Conservation (phyloP, 208 protist species). For the Crithidia fasciculata region DNA sequence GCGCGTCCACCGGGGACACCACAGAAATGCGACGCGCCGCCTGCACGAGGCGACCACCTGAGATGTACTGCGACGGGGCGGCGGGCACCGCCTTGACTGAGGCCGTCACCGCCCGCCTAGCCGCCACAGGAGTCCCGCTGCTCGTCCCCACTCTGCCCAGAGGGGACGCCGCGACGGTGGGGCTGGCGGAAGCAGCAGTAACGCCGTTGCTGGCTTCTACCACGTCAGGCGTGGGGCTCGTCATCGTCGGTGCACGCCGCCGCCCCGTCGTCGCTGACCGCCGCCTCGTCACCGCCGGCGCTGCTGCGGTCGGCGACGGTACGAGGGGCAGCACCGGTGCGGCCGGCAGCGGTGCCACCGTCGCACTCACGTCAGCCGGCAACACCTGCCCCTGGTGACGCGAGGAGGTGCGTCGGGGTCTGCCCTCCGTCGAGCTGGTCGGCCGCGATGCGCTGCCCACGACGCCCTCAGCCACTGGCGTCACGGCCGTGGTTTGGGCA, state of each 20-base stretch:
- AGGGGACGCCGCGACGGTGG: too few species aligned
- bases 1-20: not conserved
- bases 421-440: not conserved
- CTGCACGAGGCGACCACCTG: slow-evolving; percentile 14
- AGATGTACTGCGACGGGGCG: not conserved
- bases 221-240: not conserved
- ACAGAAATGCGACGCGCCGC: slow-evolving; percentile 13
- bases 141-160: too few species aligned
- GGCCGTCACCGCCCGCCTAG: slow-evolving; percentile 3
- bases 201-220: too few species aligned
- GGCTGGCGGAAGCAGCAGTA: too few species aligned
- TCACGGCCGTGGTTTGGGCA: too few species aligned
- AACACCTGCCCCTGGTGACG: slow-evolving; percentile 16
- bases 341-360: not conserved
- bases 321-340: not conserved
- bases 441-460: too few species aligned
- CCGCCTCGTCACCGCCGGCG: not conserved
- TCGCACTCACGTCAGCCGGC: not conserved
- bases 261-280: not conserved
- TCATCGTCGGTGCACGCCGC: not conserved
- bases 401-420: slow-evolving; percentile 4
- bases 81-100: not conserved
- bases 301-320: not conserved
- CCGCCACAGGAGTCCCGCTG: not conserved
- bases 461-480: too few species aligned